Conservation (phyloP, 2,329 filamentous ascomycete species). For the Trichoderma afroharzianum region DNA sequence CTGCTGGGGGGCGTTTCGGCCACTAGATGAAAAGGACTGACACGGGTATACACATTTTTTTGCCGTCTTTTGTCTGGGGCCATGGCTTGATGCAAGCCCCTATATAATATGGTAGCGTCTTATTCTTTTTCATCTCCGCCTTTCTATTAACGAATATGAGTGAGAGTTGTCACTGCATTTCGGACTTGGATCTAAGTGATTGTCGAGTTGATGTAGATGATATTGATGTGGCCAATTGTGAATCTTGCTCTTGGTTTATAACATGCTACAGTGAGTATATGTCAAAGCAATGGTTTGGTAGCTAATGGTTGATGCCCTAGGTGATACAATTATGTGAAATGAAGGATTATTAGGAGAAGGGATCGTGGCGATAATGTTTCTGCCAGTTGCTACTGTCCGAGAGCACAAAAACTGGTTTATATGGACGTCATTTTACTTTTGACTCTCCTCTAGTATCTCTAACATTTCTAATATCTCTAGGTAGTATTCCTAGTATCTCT, state of each 20-base stretch:
- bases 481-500: no score
- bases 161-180: neutral
- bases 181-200: neutral
- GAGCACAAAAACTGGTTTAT: no score
- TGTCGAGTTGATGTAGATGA: neutral
- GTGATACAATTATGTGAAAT: neutral
- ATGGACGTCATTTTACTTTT: no score
- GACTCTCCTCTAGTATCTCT: no score
- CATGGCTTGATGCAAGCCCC: neutral
- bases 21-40: constrained; percentile 1
- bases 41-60: neutral
- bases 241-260: neutral
- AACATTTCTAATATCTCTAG: no score
- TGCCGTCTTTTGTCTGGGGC: neutral
- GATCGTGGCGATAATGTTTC: neutral
- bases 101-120: constrained; percentile 13
- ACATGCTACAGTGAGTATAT: no score
- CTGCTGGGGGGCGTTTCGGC: constrained; percentile 2
- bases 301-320: no score
- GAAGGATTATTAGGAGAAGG: neutral
- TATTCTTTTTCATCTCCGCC: neutral
- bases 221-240: neutral
- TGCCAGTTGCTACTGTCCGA: neutral
- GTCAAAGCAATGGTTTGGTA: neutral
- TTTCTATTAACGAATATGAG: neutral